Evolutionary conservation across 306 rosid genomes (phyloP), one percentile per base, ranked within the genome.

Genomic region (Inga oerstediana): DNA sequence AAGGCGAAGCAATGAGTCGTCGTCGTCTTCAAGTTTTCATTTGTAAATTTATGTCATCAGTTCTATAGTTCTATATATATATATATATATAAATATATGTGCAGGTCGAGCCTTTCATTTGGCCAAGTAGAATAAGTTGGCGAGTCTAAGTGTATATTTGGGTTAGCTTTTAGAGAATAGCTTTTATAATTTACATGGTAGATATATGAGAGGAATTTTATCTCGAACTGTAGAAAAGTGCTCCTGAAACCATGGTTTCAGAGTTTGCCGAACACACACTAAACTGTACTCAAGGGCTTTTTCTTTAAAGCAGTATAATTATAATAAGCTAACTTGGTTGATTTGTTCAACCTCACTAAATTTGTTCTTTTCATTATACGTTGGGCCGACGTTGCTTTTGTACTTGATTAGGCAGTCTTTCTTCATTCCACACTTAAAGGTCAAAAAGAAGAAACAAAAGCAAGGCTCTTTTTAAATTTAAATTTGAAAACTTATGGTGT

Each of bases 1-100:
- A 24, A 24, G 27, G 85, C 86, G 44, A 86, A 78, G 84, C 86
- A 58, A 51, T 77, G 44, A 62, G 83, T 88, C 81, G 86, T 88
- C 81, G 86, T 81, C 83, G 65, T 81, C 83, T 85, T 86, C 56
- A 74, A 52, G 74, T 81, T 79, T 68, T 78, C 61, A 30, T 76
- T 84, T 81, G 78, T 75, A 58, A 27, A 64, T 45, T 22, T 34
- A 41, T 11, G 5, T 22, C 2, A 48, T 39, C 30, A 27, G 30
- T 4, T 39, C 16, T 39, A 4, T 61, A 4, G 8, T 4, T 8
- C 59, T 52, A 17, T 17, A 17, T 3, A 24, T 10, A 61, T 24
- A 27, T 12, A 22, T 27, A 27, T 27, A 27, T 0, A 27, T 27
- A 24, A 24, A 27, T 11, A 10, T 8, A 46, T 44, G 7, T 44